Evolutionary conservation across 169 alveolate species (phyloP).

Genomic region (Eimeria tenella): DNA sequence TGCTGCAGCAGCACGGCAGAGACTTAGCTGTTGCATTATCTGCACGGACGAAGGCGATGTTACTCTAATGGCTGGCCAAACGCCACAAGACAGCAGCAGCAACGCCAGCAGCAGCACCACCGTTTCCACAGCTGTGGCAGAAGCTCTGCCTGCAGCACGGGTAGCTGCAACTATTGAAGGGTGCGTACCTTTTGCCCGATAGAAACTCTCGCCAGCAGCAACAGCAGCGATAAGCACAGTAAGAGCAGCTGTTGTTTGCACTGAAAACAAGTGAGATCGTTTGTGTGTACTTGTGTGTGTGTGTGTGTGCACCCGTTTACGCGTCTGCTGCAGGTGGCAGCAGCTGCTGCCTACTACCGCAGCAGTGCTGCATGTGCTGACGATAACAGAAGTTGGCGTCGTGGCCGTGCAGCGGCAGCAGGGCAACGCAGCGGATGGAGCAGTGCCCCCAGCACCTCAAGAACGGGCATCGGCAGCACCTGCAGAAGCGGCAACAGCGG

Average conservation of each 20-base stretch:
- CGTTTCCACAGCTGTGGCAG: background rate
- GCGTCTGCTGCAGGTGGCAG: slow-evolving; percentile 71
- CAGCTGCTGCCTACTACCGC: slow-evolving; percentile 57
- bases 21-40: slow-evolving; percentile 26
- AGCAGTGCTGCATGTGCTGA: slow-evolving; percentile 56
- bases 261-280: too few relatives aligned
- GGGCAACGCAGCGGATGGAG: slow-evolving; percentile 14
- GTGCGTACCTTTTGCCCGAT: background rate
- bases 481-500: background rate
- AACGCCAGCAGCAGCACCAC: slow-evolving; percentile 48
- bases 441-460: background rate
- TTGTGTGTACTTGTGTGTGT: background rate
- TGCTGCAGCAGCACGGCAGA: slow-evolving; percentile 64
- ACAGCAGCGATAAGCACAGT: slow-evolving; percentile 22
- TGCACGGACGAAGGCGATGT: slow-evolving; percentile 55
- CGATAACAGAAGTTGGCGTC: slow-evolving; percentile 46
- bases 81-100: background rate
- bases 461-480: background rate
- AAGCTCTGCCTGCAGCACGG: slow-evolving; percentile 33
- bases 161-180: slow-evolving; percentile 43
- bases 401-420: slow-evolving; percentile 59
- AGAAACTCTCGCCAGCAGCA: background rate
- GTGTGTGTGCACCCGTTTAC: background rate
- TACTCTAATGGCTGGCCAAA: background rate
- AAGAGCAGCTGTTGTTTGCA: background rate